phyloP scores from a whole-genome alignment of 2,329 filamentous ascomycete species.

The Trichoderma afroharzianum region DNA sequence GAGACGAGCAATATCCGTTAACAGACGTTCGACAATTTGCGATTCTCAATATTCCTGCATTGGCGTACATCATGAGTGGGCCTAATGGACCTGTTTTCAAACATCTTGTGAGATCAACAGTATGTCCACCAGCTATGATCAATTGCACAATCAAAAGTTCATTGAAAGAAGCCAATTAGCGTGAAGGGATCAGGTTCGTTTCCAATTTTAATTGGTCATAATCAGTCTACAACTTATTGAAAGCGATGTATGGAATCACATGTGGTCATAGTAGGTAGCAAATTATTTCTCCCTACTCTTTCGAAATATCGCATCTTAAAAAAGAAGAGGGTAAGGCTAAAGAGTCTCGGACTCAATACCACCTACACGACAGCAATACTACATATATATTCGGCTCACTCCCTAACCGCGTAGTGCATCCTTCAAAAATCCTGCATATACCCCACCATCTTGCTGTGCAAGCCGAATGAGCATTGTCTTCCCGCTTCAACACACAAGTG shows the following conservation, averaged over 20 bases:
- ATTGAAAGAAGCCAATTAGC: background rate
- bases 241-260: background rate
- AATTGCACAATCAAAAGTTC: background rate
- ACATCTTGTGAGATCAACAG: background rate
- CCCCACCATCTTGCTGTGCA: background rate
- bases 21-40: background rate
- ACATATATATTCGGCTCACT: background rate
- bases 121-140: background rate
- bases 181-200: background rate
- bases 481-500: background rate
- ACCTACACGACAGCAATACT: background rate
- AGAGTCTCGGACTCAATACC: background rate
- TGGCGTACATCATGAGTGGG: background rate
- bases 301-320: background rate
- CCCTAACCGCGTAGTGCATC: background rate
- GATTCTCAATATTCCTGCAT: background rate
- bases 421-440: background rate
- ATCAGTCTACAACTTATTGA: background rate
- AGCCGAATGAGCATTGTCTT: background rate
- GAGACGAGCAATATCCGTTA: background rate
- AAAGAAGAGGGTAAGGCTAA: background rate
- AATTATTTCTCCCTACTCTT: background rate
- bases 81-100: conserved; percentile 4
- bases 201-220: background rate
- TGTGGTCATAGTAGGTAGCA: background rate